Evolutionary conservation across 2,329 filamentous ascomycete genomes (phyloP), one percentile per base, ranked within the genome.

Genomic region (Calonectria hawksworthii): DNA sequence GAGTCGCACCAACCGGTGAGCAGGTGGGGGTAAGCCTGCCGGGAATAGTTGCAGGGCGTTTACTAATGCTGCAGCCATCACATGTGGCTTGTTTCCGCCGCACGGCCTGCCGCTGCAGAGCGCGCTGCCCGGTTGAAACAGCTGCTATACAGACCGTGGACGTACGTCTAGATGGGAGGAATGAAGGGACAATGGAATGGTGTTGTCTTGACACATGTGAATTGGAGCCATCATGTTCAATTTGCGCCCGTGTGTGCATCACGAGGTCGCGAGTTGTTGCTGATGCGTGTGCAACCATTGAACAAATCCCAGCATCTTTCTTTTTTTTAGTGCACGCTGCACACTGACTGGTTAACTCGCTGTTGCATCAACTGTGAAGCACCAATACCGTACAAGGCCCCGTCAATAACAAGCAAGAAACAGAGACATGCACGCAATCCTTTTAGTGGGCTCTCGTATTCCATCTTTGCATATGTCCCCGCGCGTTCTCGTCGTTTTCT

Each of bases 21-120:
- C 56, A n/a, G 56, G 56, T 63, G 56, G 56, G 56, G 36, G 56
- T 30, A 26, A 41, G 56, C 56, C 56, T 63, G 56, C 56, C 56
- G 34, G 56, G 56, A 63, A 63, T 63, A 63, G 56, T 63, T 63
- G 18, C 23, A 41, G 56, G n/a, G n/a, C 11, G 16, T 8, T 61
- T 61, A 10, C 34, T 61, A 61, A 41, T 61, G 6, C 34, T 63
- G 23, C 34, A 18, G 7, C 34, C 56, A 16, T 63, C 56, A 63
- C 56, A 63, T 63, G 56, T 63, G 34, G 56, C 56, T 63, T 63
- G 56, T 63, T 63, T 41, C 56, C 56, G 56, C 56, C 56, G 56
- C 34, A 63, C 56, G 56, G 36, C 18, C 54, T 59, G 54, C 54
- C 54, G 30, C 54, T 36, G 44, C 13, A 36, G n/a, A 14, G 13